These are phyloP conservation scores for Xylaria scruposa DNA, from an alignment of 495 filamentous ascomycete genomes.

Conservation along the genomic window DNA sequence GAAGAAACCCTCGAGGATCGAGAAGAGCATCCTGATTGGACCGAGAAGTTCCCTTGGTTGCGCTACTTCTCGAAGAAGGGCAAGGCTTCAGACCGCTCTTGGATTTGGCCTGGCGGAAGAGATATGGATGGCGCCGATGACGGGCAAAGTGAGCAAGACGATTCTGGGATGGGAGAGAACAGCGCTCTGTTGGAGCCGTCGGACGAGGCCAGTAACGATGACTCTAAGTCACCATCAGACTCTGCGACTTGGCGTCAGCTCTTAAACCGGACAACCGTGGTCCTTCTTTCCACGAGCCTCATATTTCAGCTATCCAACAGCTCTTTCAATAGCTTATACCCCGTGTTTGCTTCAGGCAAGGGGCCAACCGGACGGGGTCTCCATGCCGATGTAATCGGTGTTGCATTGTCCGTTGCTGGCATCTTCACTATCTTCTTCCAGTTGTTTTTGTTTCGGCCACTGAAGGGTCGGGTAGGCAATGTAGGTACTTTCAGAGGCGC, in stretches of 20 bases:
- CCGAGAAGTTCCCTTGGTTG: constrained; percentile 34
- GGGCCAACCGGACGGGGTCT: constrained; percentile 79
- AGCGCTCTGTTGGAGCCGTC: constrained; percentile 40
- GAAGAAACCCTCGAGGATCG: constrained; percentile 87
- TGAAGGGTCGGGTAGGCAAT: constrained; percentile 86
- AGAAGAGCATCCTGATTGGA: constrained; percentile 65
- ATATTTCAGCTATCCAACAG: constrained; percentile 91
- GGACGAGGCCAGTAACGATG: constrained; percentile 42
- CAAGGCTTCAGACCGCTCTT: constrained; percentile 66
- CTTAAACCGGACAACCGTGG: constrained; percentile 78
- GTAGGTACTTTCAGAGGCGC: constrained; percentile 78
- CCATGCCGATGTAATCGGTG: constrained; percentile 79
- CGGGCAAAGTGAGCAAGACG: constrained; percentile 48
- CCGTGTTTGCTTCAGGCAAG: constrained; percentile 80
- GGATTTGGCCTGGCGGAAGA: constrained; percentile 67
- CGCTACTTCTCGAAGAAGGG: constrained; percentile 29
- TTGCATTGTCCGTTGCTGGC: constrained; percentile 85
- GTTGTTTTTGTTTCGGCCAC: constrained; percentile 76
- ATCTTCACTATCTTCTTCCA: constrained; percentile 88
- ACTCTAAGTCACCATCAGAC: constrained; percentile 41
- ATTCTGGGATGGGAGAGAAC: constrained; percentile 43
- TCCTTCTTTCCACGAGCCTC: constrained; percentile 80
- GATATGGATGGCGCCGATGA: constrained; percentile 42
- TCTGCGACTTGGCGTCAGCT: constrained; percentile 57
- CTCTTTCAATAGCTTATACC: constrained; percentile 88